A percentile compares a stretch with the other conserved stretches of the same genome.
These are phyloP conservation scores for Rhizophlyctis rosea DNA, from an alignment of 192 early-diverging fungal species.

Conservation along the genomic window DNA sequence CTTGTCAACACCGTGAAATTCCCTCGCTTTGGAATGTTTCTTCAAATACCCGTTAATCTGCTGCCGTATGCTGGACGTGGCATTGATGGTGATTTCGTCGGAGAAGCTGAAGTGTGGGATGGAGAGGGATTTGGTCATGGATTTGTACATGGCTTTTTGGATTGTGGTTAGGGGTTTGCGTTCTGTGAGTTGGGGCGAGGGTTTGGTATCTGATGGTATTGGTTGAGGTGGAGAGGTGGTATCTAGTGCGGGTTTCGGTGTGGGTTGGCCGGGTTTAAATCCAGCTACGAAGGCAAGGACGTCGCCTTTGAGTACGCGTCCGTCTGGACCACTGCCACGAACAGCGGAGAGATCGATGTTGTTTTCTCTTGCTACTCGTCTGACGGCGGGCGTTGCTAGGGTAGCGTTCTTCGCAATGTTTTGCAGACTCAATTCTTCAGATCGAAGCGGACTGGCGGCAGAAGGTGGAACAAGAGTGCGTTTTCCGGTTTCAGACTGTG, in stretches of 20 bases:
- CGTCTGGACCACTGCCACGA: constrained; percentile 75
- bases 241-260: background rate
- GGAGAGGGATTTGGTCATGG: constrained; percentile 85
- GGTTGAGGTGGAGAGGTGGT: background rate
- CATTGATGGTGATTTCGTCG: constrained; percentile 82
- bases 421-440: background rate
- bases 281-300: constrained; percentile 59
- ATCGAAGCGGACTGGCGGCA: background rate
- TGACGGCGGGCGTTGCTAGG: constrained; percentile 86
- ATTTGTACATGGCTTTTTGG: constrained; percentile 96
- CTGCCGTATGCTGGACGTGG: constrained; percentile 57
- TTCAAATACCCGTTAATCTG: constrained; percentile 65
- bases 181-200: background rate
- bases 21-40: constrained; percentile 29
- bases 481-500: constrained; percentile 10
- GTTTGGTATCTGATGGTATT: no score
- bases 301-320: constrained; percentile 92
- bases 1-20: constrained; percentile 53
- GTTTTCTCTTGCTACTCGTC: constrained; percentile 78
- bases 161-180: constrained; percentile 66
- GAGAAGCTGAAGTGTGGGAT: constrained; percentile 96
- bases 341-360: constrained; percentile 71
- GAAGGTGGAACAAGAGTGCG: constrained; percentile 12
- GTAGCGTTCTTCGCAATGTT: constrained; percentile 24
- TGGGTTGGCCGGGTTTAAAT: background rate